Percentiles rank a stretch among this genome's conserved stretches.
Conservation (phyloP, 2,329 filamentous ascomycete genomes). For the Fusarium nurragi region DNA sequence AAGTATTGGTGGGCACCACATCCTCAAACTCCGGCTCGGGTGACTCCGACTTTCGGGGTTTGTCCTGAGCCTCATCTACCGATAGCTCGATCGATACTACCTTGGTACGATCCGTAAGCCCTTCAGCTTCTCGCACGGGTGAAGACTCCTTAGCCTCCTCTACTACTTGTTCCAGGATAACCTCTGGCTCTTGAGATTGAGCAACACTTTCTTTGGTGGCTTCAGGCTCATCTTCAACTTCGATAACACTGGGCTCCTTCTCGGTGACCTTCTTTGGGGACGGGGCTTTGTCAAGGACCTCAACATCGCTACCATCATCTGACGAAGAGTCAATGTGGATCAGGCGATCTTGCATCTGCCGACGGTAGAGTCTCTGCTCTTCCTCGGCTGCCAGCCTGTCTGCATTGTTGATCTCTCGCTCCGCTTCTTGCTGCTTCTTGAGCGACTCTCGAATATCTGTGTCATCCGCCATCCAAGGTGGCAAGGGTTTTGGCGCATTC, state of each 20-base stretch:
- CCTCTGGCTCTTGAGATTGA: not conserved
- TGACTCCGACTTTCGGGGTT: slow-evolving; percentile 46
- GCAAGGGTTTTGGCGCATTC: slow-evolving; percentile 67
- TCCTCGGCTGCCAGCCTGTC: slow-evolving; percentile 67
- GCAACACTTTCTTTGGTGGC: not conserved
- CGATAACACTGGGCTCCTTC: not conserved
- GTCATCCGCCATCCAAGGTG: slow-evolving; percentile 77
- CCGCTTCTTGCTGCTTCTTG: slow-evolving; percentile 65
- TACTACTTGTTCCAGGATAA: not conserved
- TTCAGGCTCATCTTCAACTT: slow-evolving; percentile 11
- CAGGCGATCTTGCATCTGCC: slow-evolving; percentile 58
- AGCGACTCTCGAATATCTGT: slow-evolving; percentile 73
- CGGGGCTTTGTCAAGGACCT: slow-evolving; percentile 63
- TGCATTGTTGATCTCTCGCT: slow-evolving; percentile 71
- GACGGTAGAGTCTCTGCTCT: slow-evolving; percentile 59
- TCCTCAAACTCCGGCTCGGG: slow-evolving; percentile 52
- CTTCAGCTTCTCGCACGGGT: not conserved
- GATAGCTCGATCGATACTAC: not conserved
- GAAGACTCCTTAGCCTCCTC: not conserved
- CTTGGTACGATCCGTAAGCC: slow-evolving; percentile 4
- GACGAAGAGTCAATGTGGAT: slow-evolving; percentile 72
- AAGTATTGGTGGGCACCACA: slow-evolving; percentile 42
- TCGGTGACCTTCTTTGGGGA: slow-evolving; percentile 40
- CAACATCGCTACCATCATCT: slow-evolving; percentile 64
- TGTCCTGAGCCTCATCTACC: slow-evolving; percentile 24